These are phyloP conservation scores for Sarocladium brachiariae DNA, from an alignment of 2,329 filamentous ascomycete species.

Conservation along the genomic window DNA sequence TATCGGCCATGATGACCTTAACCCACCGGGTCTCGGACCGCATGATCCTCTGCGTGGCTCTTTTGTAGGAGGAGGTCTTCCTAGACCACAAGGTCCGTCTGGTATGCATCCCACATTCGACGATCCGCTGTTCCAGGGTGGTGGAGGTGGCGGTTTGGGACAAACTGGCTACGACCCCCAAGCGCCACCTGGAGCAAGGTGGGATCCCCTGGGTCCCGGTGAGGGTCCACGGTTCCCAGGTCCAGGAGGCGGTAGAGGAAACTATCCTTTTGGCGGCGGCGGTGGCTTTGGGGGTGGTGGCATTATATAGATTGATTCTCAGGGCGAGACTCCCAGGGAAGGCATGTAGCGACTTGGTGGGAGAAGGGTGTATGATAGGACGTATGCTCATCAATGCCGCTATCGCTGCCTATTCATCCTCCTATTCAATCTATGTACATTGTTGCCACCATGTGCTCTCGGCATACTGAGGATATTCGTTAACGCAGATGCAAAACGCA, in stretches of 20 bases:
- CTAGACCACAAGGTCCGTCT: conserved; percentile 53
- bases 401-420: no score
- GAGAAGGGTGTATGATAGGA: no score
- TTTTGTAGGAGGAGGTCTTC: conserved; percentile 55
- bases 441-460: not conserved
- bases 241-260: conserved; percentile 27
- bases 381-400: no score
- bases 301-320: conserved; percentile 28
- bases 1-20: conserved; percentile 80
- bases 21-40: conserved; percentile 79
- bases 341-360: no score
- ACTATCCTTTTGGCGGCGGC: conserved; percentile 9
- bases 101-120: conserved; percentile 98
- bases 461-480: not conserved
- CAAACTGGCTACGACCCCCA: conserved; percentile 49
- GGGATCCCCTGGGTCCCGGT: conserved; percentile 78
- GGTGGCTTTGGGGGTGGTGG: conserved; percentile 28
- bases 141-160: conserved; percentile 31
- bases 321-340: no score
- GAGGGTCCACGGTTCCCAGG: conserved; percentile 40
- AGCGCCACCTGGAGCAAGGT: conserved; percentile 81
- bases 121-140: conserved; percentile 67
- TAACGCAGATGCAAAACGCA: not conserved
- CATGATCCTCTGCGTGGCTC: conserved; percentile 70
- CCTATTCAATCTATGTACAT: no score